A percentile compares a stretch with the other conserved stretches of the same genome.
phyloP scores from a whole-genome alignment of 164 flowering plant genomes.

The Pachysandra terminalis region DNA sequence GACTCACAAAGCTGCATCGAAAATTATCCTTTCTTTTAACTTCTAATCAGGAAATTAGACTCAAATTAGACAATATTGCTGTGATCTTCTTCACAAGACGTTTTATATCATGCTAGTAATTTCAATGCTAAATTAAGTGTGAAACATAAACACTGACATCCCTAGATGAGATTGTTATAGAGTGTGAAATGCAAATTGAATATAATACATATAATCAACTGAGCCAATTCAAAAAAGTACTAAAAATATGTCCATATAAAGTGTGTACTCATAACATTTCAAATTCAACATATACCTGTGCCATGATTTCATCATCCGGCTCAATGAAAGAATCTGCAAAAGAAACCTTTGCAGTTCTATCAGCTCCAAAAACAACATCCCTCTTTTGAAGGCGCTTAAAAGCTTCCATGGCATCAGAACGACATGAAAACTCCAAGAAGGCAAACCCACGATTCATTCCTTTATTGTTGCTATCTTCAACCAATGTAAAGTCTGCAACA shows the following conservation, averaged over 20 bases:
- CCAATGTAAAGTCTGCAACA: slow-evolving; percentile 80
- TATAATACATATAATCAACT: no score
- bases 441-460: slow-evolving; percentile 97
- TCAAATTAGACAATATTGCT: no score
- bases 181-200: no score
- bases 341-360: slow-evolving; percentile 88
- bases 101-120: no score
- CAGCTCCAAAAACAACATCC: slow-evolving; percentile 81
- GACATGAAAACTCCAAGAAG: slow-evolving; percentile 84
- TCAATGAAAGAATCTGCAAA: slow-evolving; percentile 96
- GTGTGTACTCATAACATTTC: no score
- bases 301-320: slow-evolving; percentile 94
- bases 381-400: slow-evolving; percentile 86
- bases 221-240: no score
- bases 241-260: no score
- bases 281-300: slow-evolving; percentile 64
- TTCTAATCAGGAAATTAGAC: no score
- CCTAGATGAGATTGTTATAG: no score
- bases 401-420: slow-evolving; percentile 94
- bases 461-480: slow-evolving; percentile 71
- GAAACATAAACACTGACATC: no score
- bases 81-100: no score
- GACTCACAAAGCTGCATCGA: not conserved
- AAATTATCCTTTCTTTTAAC: not conserved
- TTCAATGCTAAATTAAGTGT: no score